Percentiles rank a stretch among this genome's conserved stretches.
Evolutionary conservation across 768 basidiomycete species (phyloP).

Genomic region (Trichaptum fuscoviolaceum): DNA sequence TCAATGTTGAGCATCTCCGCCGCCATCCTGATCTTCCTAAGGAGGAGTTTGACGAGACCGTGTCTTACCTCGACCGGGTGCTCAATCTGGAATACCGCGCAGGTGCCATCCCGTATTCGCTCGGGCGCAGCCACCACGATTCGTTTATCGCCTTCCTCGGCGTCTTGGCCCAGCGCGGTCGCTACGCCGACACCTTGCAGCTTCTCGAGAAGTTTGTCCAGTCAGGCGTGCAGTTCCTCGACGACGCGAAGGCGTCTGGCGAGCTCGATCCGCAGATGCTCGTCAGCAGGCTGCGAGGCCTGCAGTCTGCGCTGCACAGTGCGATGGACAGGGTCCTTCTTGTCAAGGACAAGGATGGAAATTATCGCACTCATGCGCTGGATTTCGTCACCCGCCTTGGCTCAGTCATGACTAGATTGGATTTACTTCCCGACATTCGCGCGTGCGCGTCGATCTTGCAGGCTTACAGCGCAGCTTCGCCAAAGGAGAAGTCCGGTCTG

Average conservation of each 20-base stretch:
- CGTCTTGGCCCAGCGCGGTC: neutral
- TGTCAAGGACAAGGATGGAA: conserved; percentile 9
- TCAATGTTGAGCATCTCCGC: conserved; percentile 34
- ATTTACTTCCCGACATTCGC: neutral
- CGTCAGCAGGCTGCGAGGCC: neutral
- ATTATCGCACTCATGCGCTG: conserved; percentile 11
- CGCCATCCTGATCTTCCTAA: conserved; percentile 10
- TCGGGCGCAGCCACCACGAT: neutral
- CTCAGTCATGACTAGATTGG: neutral
- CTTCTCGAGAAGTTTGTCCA: neutral
- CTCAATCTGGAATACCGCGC: conserved; percentile 4
- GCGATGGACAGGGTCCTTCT: conserved; percentile 2
- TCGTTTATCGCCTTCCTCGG: neutral
- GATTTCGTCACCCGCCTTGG: neutral
- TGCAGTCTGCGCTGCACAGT: neutral
- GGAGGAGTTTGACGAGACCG: conserved; percentile 11
- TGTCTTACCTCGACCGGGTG: conserved; percentile 22
- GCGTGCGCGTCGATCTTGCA: neutral
- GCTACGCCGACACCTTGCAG: neutral
- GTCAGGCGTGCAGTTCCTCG: neutral
- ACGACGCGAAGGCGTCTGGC: neutral
- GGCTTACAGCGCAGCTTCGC: neutral
- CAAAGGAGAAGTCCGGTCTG: neutral
- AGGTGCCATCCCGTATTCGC: neutral
- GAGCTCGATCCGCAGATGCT: neutral